phyloP scores from a whole-genome alignment of 306 rosid species.

The Bauhinia variegata region DNA sequence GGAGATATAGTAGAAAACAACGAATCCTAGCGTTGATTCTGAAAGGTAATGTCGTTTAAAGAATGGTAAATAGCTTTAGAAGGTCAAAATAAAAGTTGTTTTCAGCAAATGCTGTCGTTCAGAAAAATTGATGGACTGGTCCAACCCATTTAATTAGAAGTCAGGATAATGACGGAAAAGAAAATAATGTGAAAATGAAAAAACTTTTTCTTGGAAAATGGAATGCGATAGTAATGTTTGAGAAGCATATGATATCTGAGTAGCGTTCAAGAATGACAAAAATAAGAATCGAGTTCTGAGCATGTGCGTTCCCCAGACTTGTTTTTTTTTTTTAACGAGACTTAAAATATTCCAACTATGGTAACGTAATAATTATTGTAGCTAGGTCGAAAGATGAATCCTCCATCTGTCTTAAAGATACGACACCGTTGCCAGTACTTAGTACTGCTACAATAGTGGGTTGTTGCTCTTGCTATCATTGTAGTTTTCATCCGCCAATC shows the following conservation, averaged over 20 bases:
- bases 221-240: slow-evolving; percentile 6
- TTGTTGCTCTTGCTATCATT: slow-evolving; percentile 33
- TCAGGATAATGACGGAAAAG: no score
- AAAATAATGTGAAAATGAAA: no score
- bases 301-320: background rate
- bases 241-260: slow-evolving; percentile 18
- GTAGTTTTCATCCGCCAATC: slow-evolving; percentile 26
- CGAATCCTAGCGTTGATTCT: background rate
- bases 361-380: slow-evolving; percentile 15
- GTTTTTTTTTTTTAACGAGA: no score
- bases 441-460: background rate
- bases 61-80: background rate
- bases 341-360: no score
- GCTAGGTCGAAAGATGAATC: background rate
- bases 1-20: background rate
- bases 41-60: slow-evolving; percentile 1
- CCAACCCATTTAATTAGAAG: no score
- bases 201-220: no score
- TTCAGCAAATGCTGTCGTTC: background rate
- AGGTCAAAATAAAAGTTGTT: slow-evolving; percentile 13
- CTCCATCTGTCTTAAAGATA: background rate
- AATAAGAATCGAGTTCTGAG: background rate
- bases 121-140: no score
- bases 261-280: slow-evolving; percentile 23
- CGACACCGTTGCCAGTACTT: background rate